A percentile compares a stretch with the other conserved stretches of the same genome.
These are phyloP conservation scores for Coelastrella sp. DNA, from an alignment of 139 green algal species.

Conservation along the genomic window DNA sequence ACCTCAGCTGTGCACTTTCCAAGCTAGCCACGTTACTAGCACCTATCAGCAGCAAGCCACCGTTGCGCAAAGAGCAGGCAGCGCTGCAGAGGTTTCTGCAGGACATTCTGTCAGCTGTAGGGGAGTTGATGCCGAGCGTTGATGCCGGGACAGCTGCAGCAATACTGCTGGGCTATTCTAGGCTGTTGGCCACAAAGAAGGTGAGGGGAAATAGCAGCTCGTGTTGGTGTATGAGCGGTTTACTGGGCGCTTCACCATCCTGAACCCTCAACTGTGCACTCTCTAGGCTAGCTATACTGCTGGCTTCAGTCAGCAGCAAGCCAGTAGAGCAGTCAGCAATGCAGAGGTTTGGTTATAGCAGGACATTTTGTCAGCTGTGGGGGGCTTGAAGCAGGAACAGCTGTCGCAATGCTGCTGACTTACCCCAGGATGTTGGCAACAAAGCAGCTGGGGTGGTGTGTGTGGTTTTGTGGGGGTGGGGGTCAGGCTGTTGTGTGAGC, in stretches of 20 bases:
- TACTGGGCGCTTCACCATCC: too few species aligned
- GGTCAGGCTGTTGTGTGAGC: too few species aligned
- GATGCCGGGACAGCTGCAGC: conserved; percentile 20
- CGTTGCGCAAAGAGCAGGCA: not conserved
- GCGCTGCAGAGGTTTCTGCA: conserved; percentile 9
- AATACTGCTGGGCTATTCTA: not conserved
- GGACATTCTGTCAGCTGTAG: not conserved
- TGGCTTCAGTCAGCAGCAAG: not conserved
- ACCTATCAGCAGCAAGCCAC: not conserved
- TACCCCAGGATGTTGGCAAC: not conserved
- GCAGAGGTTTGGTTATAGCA: not conserved
- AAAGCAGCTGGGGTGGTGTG: not conserved
- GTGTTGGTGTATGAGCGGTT: too few species aligned
- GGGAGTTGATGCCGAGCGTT: conserved; percentile 11
- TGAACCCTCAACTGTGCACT: too few species aligned
- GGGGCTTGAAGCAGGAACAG: not conserved
- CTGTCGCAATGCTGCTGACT: conserved; percentile 16
- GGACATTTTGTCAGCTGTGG: not conserved
- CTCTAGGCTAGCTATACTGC: not conserved
- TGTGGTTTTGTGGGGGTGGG: too few species aligned
- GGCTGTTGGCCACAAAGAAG: not conserved
- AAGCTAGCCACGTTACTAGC: not conserved
- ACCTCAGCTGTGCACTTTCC: conserved; percentile 3
- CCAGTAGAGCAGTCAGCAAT: conserved; percentile 4
- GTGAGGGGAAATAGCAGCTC: too few species aligned